phyloP scores from a whole-genome alignment of 2,329 filamentous ascomycete genomes.

The Botryotinia calthae region DNA sequence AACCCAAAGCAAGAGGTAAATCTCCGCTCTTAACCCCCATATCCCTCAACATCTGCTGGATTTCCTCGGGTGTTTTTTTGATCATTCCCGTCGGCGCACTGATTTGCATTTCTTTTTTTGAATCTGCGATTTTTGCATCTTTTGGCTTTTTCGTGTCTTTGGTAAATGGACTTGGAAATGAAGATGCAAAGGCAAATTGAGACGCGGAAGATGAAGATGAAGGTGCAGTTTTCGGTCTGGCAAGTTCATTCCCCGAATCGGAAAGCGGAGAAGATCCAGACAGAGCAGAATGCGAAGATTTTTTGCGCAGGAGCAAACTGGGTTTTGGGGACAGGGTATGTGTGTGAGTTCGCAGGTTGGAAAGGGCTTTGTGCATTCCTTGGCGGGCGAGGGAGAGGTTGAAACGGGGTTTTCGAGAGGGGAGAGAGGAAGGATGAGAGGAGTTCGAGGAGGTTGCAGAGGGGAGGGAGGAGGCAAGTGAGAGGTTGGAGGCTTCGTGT shows the following conservation, averaged over 20 bases:
- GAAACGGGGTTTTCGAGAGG: not conserved
- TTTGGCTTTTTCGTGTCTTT: fast-evolving
- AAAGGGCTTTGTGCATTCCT: not conserved
- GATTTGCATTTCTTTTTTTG: not conserved
- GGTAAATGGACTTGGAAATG: not conserved
- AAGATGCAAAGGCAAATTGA: too few species aligned
- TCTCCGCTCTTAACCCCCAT: not conserved
- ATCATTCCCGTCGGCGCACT: not conserved
- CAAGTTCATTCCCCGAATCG: not conserved
- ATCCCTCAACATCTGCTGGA: not conserved
- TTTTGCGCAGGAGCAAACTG: not conserved
- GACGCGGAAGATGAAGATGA: not conserved
- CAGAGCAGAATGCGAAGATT: fast-evolving
- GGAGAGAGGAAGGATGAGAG: not conserved
- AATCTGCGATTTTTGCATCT: not conserved
- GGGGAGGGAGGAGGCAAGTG: not conserved
- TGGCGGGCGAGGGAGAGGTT: not conserved
- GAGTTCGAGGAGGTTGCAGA: not conserved
- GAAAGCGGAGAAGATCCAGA: not conserved
- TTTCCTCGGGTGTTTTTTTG: not conserved
- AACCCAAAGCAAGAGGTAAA: not conserved
- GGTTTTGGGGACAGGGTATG: not conserved
- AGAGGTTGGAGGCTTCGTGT: not conserved
- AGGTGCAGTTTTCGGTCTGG: not conserved
- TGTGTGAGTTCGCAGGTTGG: not conserved